Evolutionary conservation across 2,329 filamentous ascomycete genomes (phyloP).

Genomic region (Colletotrichum scovillei): DNA sequence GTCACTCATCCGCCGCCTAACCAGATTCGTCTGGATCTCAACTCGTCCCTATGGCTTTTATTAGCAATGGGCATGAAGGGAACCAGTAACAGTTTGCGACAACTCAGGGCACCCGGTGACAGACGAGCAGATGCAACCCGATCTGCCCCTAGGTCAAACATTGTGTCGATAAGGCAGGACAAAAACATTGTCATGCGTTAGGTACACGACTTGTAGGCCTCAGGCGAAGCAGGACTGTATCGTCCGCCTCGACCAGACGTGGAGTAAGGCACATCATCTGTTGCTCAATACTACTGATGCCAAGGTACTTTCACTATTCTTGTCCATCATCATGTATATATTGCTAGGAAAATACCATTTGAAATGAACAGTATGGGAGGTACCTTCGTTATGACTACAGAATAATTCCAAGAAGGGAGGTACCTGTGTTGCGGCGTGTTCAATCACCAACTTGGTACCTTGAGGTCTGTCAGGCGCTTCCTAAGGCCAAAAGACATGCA

Average conservation of each 20-base stretch:
- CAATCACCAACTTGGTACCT: neutral
- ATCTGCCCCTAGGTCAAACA: neutral
- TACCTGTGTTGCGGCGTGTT: too few relatives aligned
- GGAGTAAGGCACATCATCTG: neutral
- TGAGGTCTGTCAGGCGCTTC: neutral
- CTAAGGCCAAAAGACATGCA: neutral
- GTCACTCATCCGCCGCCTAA: neutral
- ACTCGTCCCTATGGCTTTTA: neutral
- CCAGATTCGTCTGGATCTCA: slow-evolving; percentile 3
- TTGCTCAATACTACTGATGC: too few relatives aligned
- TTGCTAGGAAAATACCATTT: too few relatives aligned
- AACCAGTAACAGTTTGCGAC: slow-evolving; percentile 2
- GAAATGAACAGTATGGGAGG: too few relatives aligned
- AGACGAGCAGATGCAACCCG: neutral
- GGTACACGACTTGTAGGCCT: neutral
- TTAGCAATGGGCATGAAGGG: neutral
- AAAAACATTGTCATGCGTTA: neutral
- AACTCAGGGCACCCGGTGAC: neutral
- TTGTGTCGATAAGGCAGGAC: neutral
- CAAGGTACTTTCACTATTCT: too few relatives aligned
- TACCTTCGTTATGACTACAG: too few relatives aligned
- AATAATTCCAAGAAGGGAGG: too few relatives aligned
- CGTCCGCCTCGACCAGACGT: too few relatives aligned
- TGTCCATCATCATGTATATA: too few relatives aligned
- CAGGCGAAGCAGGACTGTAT: neutral